phyloP scores from a whole-genome alignment of 495 filamentous ascomycete genomes.

The Podospora pseudopauciseta region DNA sequence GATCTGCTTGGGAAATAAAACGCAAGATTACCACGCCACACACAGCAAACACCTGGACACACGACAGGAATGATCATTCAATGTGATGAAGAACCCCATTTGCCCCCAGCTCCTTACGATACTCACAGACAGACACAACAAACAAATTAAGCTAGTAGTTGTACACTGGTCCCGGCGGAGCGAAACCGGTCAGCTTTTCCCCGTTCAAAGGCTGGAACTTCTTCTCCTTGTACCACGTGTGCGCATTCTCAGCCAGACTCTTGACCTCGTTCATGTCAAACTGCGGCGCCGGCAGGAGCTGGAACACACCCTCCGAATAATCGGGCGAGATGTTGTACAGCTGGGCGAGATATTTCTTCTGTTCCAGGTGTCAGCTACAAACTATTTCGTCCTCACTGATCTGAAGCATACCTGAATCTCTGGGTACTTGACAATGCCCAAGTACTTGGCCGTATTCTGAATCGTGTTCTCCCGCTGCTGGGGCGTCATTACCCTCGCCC shows the following conservation, averaged over 20 bases:
- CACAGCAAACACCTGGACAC: not conserved
- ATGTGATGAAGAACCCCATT: not conserved
- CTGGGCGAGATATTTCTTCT: conserved; percentile 55
- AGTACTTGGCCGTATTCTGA: conserved; percentile 44
- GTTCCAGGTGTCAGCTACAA: not conserved
- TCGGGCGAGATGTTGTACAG: conserved; percentile 48
- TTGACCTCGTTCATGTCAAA: conserved; percentile 45
- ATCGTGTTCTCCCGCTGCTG: conserved; percentile 43
- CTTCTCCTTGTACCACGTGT: conserved; percentile 16
- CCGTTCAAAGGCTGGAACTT: conserved; percentile 12
- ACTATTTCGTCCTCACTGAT: not conserved
- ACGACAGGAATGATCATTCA: not conserved
- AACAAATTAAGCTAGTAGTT: not conserved
- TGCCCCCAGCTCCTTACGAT: not conserved
- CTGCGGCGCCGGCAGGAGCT: conserved; percentile 38
- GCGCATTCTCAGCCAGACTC: conserved; percentile 32
- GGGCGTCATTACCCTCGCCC: conserved; percentile 45
- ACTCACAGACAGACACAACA: not conserved
- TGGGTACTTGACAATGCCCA: conserved; percentile 36
- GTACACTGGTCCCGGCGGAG: not conserved
- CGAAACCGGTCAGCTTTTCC: conserved; percentile 11
- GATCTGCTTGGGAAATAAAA: not conserved
- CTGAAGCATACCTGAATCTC: conserved; percentile 23
- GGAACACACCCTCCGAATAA: conserved; percentile 47
- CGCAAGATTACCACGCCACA: not conserved